Base-by-base conservation (phyloP, 164 flowering plant genomes). In the Echeveria elegans region DNA sequence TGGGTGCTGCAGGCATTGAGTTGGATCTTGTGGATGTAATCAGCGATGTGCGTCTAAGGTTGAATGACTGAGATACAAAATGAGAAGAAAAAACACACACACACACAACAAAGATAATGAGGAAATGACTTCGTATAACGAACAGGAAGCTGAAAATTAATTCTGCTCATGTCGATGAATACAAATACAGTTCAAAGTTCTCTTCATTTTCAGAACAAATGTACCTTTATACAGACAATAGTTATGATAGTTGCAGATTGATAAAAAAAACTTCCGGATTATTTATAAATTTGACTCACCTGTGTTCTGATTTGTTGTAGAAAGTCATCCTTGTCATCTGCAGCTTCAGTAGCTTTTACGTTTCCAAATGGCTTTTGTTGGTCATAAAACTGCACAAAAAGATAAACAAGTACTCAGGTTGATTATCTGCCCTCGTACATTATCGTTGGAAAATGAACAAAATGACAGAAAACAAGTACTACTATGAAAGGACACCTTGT, bases 241-340 rank as follows among this genome's bases (percentile, higher is more conserved):
- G 12, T 36, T 36, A 38, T 38, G 1, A n/a, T n/a, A n/a, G n/a
- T n/a, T n/a, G n/a, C n/a, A 8, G 12, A 38, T 0, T 8, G 1
- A 38, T 38, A n/a, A n/a, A 1, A 38, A 30, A 3, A 21, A 45
- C 18, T 45, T 45, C 53, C 19, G n/a, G 53, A 2, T 48, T 23
- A n/a, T 48, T 48, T 2, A 0, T 48, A 4, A 7, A 48, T 4
- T 48, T 48, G 19, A 73, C 85, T 79, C 72, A 89, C 98, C 83
- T 85, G 85, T 66, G 82, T 69, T 80, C 96, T 81, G 61, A 92
- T 92, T 73, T 90, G 97, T 26, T 83, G 85, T 47, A 90, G 74
- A 47, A 89, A 83, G 64, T 85, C 85, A 36, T 81, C 89, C 73
- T 75, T 80, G 61, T 82, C 87, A 78, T 86, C 86, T 64, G 68